Evolutionary conservation across 345 rosid genomes (phyloP), one percentile per base, ranked within the genome.

Genomic region (Boechera divaricarpa): DNA sequence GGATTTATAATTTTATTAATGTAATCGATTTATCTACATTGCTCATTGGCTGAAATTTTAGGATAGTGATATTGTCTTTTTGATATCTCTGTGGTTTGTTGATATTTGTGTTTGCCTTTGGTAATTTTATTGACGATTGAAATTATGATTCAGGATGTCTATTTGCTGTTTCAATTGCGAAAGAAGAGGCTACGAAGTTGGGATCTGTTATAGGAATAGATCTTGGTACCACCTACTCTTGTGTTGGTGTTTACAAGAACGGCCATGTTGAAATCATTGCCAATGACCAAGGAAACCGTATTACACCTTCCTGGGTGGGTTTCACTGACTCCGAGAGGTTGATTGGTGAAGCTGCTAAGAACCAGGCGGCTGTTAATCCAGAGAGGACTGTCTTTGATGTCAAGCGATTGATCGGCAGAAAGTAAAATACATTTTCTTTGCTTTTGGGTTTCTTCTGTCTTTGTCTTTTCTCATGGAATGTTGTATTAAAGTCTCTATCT

Each of bases 241-340:
- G 98, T 82, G 98, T 94, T 48, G 98, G 98, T 80, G 98, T 94
- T 41, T 94, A 94, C 87, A 92, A 89, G 83, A 90, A 90, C 35
- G 98, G 98, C 41, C 97, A 94, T 76, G 98, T 94, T 0, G 98
- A 94, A 65, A 94, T 94, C 80, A 92, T 94, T 82, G 98, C 98
- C 48, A 94, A 94, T 72, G 98, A 94, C 82, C 98, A 94, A 80
- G 98, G 98, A 18, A 94, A 94, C 83, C 93, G 98, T 81, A 92
- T 94, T 53, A 94, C 98, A 52, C 98, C 98, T 18, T 94, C 98
- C 0, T 94, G 98, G 98, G 98, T 94, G 10, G 98, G 82, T 68
- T 94, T 94, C 88, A 92, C 98, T 0, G 98, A 94, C 60, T 66
- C 83, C 16, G 98, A 94, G 87, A 90, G 98, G 80, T 78, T 94